Evolutionary conservation across 148 eudicot species (phyloP).

Genomic region (Persicaria maculosa): DNA sequence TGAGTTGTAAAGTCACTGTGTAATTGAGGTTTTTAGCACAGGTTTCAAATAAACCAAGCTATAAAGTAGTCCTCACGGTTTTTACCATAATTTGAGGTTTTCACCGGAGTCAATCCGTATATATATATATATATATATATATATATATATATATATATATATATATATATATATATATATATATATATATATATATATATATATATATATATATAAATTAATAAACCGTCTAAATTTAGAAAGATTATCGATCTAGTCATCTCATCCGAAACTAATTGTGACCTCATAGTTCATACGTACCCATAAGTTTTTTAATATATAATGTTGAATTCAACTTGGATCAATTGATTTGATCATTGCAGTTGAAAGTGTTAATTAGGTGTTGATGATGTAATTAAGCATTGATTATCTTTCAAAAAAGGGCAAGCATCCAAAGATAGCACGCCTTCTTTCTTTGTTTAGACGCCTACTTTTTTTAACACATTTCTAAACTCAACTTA

Average conservation of each 20-base stretch:
- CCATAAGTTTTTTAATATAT: not conserved
- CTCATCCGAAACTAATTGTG: not conserved
- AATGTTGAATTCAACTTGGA: not conserved
- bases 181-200: no score
- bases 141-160: no score
- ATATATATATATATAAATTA: no score
- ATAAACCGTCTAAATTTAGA: no score
- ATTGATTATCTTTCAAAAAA: not conserved
- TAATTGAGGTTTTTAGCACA: no score
- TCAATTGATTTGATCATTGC: not conserved
- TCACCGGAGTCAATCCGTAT: no score
- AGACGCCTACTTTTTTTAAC: not conserved
- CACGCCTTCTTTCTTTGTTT: not conserved
- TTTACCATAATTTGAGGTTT: no score
- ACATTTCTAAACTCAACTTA: not conserved
- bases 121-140: no score
- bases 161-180: no score
- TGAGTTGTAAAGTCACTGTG: no score
- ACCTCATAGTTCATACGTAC: not conserved
- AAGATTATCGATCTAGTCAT: not conserved
- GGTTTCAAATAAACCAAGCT: no score
- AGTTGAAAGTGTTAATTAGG: not conserved
- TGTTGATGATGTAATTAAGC: not conserved
- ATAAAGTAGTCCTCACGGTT: no score
- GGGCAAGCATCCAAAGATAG: not conserved